Conservation (phyloP, 2,329 filamentous ascomycete genomes). For the Sclerotinia minor region DNA sequence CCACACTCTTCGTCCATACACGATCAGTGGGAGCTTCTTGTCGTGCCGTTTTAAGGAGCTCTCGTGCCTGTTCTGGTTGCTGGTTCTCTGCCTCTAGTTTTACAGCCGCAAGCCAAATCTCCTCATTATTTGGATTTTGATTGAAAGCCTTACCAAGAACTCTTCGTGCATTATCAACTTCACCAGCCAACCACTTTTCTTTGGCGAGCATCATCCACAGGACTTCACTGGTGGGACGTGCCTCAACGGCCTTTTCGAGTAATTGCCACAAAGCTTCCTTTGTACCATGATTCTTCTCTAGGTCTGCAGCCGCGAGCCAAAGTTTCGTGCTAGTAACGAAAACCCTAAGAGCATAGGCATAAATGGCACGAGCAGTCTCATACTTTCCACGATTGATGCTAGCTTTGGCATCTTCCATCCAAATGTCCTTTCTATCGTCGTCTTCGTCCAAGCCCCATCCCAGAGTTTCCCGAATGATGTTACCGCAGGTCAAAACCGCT, state of each 20-base stretch:
- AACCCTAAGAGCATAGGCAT: conserved; percentile 83
- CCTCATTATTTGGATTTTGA: conserved; percentile 94
- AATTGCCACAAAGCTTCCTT: conserved; percentile 81
- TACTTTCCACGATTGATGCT: conserved; percentile 81
- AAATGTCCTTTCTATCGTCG: conserved; percentile 92
- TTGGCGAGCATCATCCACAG: conserved; percentile 95
- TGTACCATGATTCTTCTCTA: conserved; percentile 86
- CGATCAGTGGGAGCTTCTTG: conserved; percentile 90
- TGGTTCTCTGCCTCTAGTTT: conserved; percentile 92
- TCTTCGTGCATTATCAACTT: conserved; percentile 80
- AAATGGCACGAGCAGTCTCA: conserved; percentile 90
- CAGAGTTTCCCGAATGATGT: conserved; percentile 89
- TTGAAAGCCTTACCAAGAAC: conserved; percentile 90
- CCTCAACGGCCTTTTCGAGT: conserved; percentile 89
- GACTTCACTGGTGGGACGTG: conserved; percentile 85
- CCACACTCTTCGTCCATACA: conserved; percentile 95
- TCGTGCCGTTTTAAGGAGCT: conserved; percentile 78
- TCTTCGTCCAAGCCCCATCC: conserved; percentile 94
- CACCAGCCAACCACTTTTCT: conserved; percentile 88
- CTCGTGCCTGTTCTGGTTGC: conserved; percentile 77
- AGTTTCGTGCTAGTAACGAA: conserved; percentile 86
- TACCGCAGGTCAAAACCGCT: conserved; percentile 79
- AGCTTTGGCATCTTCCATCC: conserved; percentile 87
- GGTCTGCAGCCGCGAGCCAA: conserved; percentile 86
- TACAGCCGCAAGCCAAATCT: conserved; percentile 95